These are phyloP conservation scores for Boletellus deceptivus DNA, from an alignment of 1,284 basidiomycete species.

Conservation along the genomic window DNA sequence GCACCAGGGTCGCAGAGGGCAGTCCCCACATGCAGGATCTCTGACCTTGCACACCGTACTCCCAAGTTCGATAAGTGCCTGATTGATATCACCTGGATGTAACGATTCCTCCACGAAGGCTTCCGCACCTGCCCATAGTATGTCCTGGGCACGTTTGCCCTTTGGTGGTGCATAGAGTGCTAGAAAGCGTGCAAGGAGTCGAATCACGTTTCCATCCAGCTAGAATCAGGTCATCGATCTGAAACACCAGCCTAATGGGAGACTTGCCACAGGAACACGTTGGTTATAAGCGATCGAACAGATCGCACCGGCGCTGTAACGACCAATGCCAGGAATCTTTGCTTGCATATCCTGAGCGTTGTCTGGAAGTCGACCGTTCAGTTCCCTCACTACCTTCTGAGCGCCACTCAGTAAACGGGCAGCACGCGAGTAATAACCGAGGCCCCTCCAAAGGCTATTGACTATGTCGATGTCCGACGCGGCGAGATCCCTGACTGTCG, in stretches of 20 bases:
- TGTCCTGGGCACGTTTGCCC: slow-evolving; percentile 70
- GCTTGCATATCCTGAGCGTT: slow-evolving; percentile 81
- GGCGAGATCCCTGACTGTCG: slow-evolving; percentile 78
- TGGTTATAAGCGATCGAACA: slow-evolving; percentile 88
- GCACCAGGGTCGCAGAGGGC: slow-evolving; percentile 72
- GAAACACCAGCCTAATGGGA: not conserved
- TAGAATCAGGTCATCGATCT: slow-evolving; percentile 27
- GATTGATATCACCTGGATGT: slow-evolving; percentile 81
- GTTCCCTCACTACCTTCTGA: slow-evolving; percentile 68
- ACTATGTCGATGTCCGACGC: slow-evolving; percentile 79
- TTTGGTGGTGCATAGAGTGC: slow-evolving; percentile 82
- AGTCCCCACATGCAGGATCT: slow-evolving; percentile 69
- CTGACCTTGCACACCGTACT: slow-evolving; percentile 88
- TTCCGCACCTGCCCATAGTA: slow-evolving; percentile 80
- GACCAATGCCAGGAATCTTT: slow-evolving; percentile 85
- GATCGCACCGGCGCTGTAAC: slow-evolving; percentile 90
- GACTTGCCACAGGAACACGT: slow-evolving; percentile 75
- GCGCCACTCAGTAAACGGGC: slow-evolving; percentile 77
- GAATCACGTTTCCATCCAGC: slow-evolving; percentile 92
- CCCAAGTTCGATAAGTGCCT: slow-evolving; percentile 85
- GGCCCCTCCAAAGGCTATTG: slow-evolving; percentile 85
- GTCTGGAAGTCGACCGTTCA: slow-evolving; percentile 72
- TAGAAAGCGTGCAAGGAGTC: slow-evolving; percentile 77
- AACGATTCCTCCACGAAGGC: slow-evolving; percentile 59
- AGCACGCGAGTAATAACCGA: slow-evolving; percentile 91